Conservation (phyloP, 768 basidiomycete species). For the Mycena pura region DNA sequence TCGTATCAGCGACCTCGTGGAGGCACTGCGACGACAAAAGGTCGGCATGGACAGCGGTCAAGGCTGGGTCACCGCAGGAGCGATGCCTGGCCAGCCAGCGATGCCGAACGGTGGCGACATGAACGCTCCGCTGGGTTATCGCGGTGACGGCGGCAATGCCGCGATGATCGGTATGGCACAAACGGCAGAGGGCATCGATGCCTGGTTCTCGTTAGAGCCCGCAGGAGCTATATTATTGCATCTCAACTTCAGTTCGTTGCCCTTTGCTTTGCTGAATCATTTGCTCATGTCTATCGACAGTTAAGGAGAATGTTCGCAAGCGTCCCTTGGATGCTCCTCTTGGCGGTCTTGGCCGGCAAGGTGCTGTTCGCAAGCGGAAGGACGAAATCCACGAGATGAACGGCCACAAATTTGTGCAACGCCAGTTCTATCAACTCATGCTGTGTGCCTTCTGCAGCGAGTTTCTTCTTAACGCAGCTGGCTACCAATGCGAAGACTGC, state of each 20-base stretch:
- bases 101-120: slow-evolving; percentile 48
- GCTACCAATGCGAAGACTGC: slow-evolving; percentile 99
- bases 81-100: slow-evolving; percentile 71
- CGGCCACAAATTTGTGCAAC: slow-evolving; percentile 96
- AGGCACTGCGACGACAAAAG: slow-evolving; percentile 91
- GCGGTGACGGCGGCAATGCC: slow-evolving; percentile 50
- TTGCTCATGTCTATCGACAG: slow-evolving; percentile 48
- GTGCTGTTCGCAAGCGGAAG: slow-evolving; percentile 96
- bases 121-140: slow-evolving; percentile 56
- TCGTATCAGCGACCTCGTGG: slow-evolving; percentile 90
- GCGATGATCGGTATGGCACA: slow-evolving; percentile 42
- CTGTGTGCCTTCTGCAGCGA: slow-evolving; percentile 98
- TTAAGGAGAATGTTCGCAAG: slow-evolving; percentile 97
- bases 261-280: slow-evolving; percentile 8
- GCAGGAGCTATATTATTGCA: slow-evolving; percentile 90
- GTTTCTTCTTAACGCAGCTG: slow-evolving; percentile 94
- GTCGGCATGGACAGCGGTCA: slow-evolving; percentile 86
- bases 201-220: slow-evolving; percentile 97
- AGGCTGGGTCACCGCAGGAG: slow-evolving; percentile 95
- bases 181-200: slow-evolving; percentile 83
- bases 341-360: slow-evolving; percentile 95
- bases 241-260: slow-evolving; percentile 77
- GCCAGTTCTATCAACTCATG: slow-evolving; percentile 98
- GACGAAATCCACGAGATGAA: slow-evolving; percentile 99
- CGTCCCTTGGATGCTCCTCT: slow-evolving; percentile 88